A percentile compares a stretch with the other conserved stretches of the same genome.
phyloP scores from a whole-genome alignment of 495 filamentous ascomycete species.

The Xylaria telfairii region DNA sequence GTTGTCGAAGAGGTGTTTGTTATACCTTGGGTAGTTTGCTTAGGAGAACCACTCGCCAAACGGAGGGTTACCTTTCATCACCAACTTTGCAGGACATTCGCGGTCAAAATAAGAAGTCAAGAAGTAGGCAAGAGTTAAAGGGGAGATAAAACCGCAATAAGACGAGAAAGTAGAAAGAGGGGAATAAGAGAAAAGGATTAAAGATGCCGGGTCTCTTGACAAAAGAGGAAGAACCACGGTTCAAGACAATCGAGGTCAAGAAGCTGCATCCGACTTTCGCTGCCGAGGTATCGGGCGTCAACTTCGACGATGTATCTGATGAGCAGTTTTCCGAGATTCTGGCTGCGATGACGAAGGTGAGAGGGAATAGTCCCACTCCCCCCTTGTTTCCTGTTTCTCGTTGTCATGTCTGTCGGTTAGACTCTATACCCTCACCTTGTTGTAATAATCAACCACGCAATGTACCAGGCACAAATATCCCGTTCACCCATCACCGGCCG shows the following conservation, averaged over 20 bases:
- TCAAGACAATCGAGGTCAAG: conserved; percentile 48
- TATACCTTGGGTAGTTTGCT: background rate
- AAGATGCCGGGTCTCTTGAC: conserved; percentile 37
- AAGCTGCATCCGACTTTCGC: conserved; percentile 61
- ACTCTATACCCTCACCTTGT: background rate
- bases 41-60: background rate
- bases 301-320: conserved; percentile 53
- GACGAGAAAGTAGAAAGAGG: background rate
- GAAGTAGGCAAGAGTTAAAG: background rate
- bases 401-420: background rate
- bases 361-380: background rate
- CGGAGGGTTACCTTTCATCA: background rate
- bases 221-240: conserved; percentile 32
- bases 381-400: background rate
- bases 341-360: conserved; percentile 57
- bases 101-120: background rate
- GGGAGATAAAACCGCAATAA: background rate
- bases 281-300: conserved; percentile 59
- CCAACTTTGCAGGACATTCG: background rate
- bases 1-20: background rate
- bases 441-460: background rate
- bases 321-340: conserved; percentile 55
- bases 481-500: background rate
- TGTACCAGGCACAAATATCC: background rate
- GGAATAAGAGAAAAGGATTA: background rate